Evolutionary conservation across 2,329 filamentous ascomycete genomes (phyloP).

Genomic region (Fusarium annulatum): DNA sequence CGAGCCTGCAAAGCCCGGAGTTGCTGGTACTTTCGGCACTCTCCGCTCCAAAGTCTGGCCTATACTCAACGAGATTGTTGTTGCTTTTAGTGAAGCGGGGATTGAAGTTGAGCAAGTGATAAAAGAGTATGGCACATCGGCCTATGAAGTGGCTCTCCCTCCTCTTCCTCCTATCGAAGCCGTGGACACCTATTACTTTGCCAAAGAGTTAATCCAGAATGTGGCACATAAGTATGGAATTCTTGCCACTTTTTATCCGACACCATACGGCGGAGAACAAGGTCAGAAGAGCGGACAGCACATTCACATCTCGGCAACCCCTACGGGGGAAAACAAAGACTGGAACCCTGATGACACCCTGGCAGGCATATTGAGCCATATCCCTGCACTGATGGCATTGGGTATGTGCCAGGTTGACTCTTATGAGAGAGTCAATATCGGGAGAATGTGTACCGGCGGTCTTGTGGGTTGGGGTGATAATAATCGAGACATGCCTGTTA

Average conservation of each 20-base stretch:
- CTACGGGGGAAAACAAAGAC: fast-evolving
- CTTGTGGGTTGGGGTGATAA: conserved; percentile 14
- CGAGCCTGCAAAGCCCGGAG: neutral
- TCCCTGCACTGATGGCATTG: neutral
- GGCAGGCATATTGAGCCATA: conserved; percentile 5
- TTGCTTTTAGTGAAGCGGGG: neutral
- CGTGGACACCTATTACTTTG: conserved; percentile 2
- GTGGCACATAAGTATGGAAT: neutral
- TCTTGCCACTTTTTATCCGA: conserved; percentile 13
- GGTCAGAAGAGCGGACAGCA: conserved; percentile 15
- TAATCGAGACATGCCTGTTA: conserved; percentile 6
- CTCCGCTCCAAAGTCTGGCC: conserved; percentile 6
- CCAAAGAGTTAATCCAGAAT: neutral
- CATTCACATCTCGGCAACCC: conserved; percentile 6
- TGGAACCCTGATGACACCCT: neutral
- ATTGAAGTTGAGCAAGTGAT: conserved; percentile 2
- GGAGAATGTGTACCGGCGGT: conserved; percentile 1
- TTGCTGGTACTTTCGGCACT: neutral
- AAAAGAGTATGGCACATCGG: conserved; percentile 5
- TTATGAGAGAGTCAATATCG: neutral
- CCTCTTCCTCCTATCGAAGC: conserved; percentile 4
- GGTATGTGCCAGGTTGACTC: conserved; percentile 6
- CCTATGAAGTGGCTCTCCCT: conserved; percentile 6
- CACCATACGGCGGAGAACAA: neutral
- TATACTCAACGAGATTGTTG: neutral